Evolutionary conservation across 108 stramenopile genomes (phyloP), one percentile per base, ranked within the genome.

Genomic region (Nitzschia sp.): DNA sequence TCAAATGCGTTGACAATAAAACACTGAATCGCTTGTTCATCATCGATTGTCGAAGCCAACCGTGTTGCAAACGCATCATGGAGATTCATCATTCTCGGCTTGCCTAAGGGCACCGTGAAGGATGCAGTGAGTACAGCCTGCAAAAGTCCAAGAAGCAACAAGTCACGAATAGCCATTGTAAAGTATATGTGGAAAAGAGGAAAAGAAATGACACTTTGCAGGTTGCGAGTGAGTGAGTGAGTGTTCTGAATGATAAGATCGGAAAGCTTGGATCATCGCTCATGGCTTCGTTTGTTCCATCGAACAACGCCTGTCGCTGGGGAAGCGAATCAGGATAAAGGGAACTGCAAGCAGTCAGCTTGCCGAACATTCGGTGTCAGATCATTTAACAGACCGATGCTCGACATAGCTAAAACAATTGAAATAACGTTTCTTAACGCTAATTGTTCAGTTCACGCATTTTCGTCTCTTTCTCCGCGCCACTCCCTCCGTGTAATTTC

Each of bases 1-100:
- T 69, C 80, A 53, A 81, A 74, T 26, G 76, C 80, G 38, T 81
- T 85, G 53, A 69, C 68, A 2, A 85, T 58, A 59, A 72, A 85
- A 64, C 84, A 85, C 22, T 68, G 50, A 57, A 68, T 41, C 13
- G 47, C 59, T 25, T 38, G 35, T 13, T 60, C 48, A 5, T 50
- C 48, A 19, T 50, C 48, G 19, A 50, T n/a, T 4, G 48, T 19
- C 4, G 48, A 50, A 16, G 19, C 48, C 17, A 50, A 21, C 17
- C 48, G 48, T n/a, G 48, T 22, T 50, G 17, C 19, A 19, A 21
- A 11, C 19, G 48, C n/a, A n/a, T n/a, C n/a, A n/a, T n/a, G n/a
- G n/a, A n/a, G n/a, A n/a, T n/a, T n/a, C n/a, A n/a, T n/a, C n/a
- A n/a, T n/a, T n/a, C n/a, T n/a, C n/a, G n/a, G n/a, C n/a, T n/a